phyloP scores from a whole-genome alignment of 2,329 filamentous ascomycete species.

The Lecanoromycetidae sp. region DNA sequence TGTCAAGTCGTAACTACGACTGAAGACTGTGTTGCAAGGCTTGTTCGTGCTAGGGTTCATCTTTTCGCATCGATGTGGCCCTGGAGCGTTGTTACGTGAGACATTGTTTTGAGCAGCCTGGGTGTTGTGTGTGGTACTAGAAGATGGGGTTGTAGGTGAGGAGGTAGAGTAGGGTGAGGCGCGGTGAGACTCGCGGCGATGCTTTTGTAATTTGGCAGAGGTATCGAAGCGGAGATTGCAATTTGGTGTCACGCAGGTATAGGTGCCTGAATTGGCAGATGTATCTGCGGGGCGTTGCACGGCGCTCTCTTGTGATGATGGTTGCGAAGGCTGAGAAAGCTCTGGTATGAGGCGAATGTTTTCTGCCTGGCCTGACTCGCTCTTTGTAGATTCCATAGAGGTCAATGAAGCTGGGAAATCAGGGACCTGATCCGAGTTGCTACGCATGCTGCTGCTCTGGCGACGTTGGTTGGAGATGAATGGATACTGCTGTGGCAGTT shows the following conservation, averaged over 20 bases:
- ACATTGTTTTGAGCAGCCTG: conserved; percentile 16
- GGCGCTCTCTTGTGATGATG: conserved; percentile 21
- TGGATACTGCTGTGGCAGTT: conserved; percentile 42
- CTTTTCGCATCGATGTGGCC: conserved; percentile 82
- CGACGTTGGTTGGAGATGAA: conserved; percentile 25
- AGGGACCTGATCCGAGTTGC: conserved; percentile 30
- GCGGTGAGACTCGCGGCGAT: conserved; percentile 88
- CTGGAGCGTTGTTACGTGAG: conserved; percentile 67
- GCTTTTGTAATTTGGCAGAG: conserved; percentile 75
- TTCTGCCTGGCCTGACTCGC: conserved; percentile 29
- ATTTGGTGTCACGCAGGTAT: conserved; percentile 91
- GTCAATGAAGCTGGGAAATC: conserved; percentile 49
- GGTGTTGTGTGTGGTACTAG: conserved; percentile 17
- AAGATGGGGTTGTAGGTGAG: conserved; percentile 11
- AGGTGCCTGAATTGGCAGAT: conserved; percentile 70
- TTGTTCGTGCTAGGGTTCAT: conserved; percentile 93
- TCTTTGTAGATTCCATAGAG: conserved; percentile 50
- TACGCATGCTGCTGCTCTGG: conserved; percentile 21
- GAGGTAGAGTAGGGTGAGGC: conserved; percentile 13
- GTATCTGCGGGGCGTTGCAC: conserved; percentile 49
- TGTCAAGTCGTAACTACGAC: conserved; percentile 88
- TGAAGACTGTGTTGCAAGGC: conserved; percentile 88
- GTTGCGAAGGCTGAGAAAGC: conserved; percentile 22
- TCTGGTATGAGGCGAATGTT: conserved; percentile 3
- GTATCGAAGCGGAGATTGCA: conserved; percentile 83